Evolutionary conservation across 441 rosid genomes (phyloP).

Genomic region (Jatropha podagrica): DNA sequence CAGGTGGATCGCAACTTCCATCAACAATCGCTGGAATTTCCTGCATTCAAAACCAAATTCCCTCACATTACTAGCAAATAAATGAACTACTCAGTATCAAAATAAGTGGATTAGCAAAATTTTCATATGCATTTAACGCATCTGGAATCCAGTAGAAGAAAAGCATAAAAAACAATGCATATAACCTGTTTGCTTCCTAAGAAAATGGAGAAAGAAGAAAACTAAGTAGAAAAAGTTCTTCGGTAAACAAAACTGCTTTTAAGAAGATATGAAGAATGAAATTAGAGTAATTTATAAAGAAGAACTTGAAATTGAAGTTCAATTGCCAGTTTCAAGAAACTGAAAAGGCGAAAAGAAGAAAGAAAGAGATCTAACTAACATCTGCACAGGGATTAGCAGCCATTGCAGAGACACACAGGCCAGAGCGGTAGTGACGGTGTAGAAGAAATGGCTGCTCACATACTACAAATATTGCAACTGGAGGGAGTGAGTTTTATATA

Average conservation of each 20-base stretch:
- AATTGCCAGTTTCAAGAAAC: background rate
- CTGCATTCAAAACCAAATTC: conserved; percentile 12
- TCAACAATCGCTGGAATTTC: conserved; percentile 30
- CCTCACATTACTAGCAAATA: background rate
- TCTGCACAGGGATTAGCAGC: conserved; percentile 29
- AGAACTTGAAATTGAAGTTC: conserved; percentile 4
- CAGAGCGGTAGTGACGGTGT: background rate
- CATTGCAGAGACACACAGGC: conserved; percentile 28
- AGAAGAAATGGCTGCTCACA: conserved; percentile 7
- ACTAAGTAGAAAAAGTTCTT: background rate
- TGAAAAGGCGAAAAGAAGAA: background rate
- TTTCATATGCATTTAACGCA: background rate
- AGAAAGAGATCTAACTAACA: conserved; percentile 33
- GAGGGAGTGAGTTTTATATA: background rate
- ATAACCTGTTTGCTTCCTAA: background rate
- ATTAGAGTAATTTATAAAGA: background rate
- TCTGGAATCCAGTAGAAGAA: background rate
- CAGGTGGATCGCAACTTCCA: conserved; percentile 38
- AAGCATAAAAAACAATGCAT: background rate
- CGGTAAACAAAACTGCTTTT: background rate
- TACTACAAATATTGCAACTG: background rate
- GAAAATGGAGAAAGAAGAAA: conserved; percentile 1
- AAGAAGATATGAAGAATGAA: background rate
- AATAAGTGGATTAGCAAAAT: background rate
- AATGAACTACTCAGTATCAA: background rate